Conservation (phyloP, 148 eudicot species). For the Simmondsia chinensis region DNA sequence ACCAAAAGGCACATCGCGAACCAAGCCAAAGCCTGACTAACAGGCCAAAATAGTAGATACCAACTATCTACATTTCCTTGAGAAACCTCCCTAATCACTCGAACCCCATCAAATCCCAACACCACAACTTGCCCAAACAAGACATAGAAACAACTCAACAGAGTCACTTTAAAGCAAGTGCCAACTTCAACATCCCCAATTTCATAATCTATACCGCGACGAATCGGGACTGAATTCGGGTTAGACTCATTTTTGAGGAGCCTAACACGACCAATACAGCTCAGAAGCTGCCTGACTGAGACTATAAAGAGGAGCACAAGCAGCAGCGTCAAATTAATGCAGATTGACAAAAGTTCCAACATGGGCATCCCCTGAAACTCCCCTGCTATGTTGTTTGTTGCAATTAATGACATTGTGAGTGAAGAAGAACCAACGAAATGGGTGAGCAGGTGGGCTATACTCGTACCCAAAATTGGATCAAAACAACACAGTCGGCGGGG, state of each 20-base stretch:
- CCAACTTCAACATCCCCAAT: slow-evolving; percentile 39
- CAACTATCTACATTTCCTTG: slow-evolving; percentile 36
- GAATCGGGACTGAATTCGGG: slow-evolving; percentile 25
- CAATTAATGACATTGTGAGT: slow-evolving; percentile 6
- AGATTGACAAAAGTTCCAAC: slow-evolving; percentile 55
- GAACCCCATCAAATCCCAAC: slow-evolving; percentile 61
- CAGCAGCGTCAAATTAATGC: slow-evolving; percentile 61
- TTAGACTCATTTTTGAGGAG: slow-evolving; percentile 46
- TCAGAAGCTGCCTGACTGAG: slow-evolving; percentile 45
- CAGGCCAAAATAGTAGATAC: slow-evolving; percentile 54
- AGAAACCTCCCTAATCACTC: slow-evolving; percentile 38
- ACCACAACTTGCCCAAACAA: slow-evolving; percentile 57
- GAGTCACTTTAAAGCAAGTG: slow-evolving; percentile 39
- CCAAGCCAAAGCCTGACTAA: slow-evolving; percentile 71
- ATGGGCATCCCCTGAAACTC: slow-evolving; percentile 35
- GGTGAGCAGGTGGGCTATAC: slow-evolving; percentile 22
- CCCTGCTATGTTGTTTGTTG: slow-evolving; percentile 9
- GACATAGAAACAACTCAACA: slow-evolving; percentile 73
- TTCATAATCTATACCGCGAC: slow-evolving; percentile 33
- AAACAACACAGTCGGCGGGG: slow-evolving; percentile 3
- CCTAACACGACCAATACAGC: slow-evolving; percentile 59
- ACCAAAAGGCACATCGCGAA: slow-evolving; percentile 62
- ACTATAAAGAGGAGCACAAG: slow-evolving; percentile 48
- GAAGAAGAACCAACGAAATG: slow-evolving; percentile 9
- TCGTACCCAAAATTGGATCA: slow-evolving; percentile 21